These are phyloP conservation scores for Jatropha multifida DNA, from an alignment of 441 rosid genomes.

Conservation along the genomic window DNA sequence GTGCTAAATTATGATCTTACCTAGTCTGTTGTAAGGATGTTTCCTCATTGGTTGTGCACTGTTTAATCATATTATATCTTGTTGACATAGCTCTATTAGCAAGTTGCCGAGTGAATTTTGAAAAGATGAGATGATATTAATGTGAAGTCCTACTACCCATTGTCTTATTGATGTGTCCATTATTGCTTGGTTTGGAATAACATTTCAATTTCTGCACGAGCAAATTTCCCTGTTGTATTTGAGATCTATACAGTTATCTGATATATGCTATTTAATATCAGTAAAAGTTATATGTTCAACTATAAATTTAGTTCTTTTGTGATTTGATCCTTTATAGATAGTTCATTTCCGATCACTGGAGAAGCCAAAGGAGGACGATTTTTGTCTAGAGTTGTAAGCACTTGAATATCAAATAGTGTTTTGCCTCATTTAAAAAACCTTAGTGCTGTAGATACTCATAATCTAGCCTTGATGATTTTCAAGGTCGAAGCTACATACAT, in stretches of 20 bases:
- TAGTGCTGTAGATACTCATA: conserved; percentile 19
- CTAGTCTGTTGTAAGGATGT: background rate
- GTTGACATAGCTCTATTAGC: background rate
- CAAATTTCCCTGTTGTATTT: background rate
- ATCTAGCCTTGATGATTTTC: conserved; percentile 25
- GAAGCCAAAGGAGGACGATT: conserved; percentile 91
- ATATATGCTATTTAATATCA: background rate
- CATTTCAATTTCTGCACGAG: background rate
- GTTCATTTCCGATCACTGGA: conserved; percentile 88
- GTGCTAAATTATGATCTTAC: background rate
- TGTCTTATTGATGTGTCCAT: background rate
- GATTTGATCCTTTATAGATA: conserved; percentile 43
- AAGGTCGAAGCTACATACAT: conserved; percentile 85
- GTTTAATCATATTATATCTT: background rate
- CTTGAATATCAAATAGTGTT: conserved; percentile 16
- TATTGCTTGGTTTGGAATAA: background rate
- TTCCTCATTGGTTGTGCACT: background rate
- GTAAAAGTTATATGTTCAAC: background rate
- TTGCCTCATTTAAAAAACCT: background rate
- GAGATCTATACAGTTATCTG: background rate
- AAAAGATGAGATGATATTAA: background rate
- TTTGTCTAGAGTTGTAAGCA: conserved; percentile 82
- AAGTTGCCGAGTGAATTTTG: background rate
- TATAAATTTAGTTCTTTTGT: conserved; percentile 3
- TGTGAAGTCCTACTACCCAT: background rate